Evolutionary conservation across 352 stramenopile species (phyloP).

Genomic region (Aphanomyces stellatus): DNA sequence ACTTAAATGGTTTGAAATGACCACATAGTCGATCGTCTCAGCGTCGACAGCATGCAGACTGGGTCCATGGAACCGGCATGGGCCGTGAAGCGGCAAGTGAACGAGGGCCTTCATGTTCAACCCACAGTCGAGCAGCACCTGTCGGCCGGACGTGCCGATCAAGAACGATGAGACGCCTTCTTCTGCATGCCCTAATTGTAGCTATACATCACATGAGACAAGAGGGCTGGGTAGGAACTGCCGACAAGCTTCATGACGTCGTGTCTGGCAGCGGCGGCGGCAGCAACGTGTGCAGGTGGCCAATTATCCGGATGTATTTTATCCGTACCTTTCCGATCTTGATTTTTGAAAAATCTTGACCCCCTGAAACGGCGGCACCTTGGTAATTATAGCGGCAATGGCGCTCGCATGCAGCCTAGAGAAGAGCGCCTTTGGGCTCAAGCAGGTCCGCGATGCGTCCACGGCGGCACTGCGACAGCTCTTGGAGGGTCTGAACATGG

Average conservation of each 20-base stretch:
- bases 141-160: constrained; percentile 53
- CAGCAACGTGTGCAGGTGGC: too few species aligned
- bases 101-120: constrained; percentile 24
- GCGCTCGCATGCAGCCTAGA: constrained; percentile 2
- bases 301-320: neutral
- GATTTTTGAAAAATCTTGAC: neutral
- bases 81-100: constrained; percentile 1
- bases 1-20: constrained; percentile 65
- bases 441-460: neutral
- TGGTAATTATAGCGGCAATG: neutral
- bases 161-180: constrained; percentile 73
- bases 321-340: neutral
- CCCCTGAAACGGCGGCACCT: neutral
- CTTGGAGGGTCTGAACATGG: neutral
- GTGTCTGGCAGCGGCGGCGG: too few species aligned
- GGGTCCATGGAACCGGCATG: constrained; percentile 25
- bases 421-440: constrained; percentile 8
- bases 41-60: constrained; percentile 37
- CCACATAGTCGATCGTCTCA: constrained; percentile 51
- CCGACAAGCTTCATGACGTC: constrained; percentile 15
- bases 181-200: constrained; percentile 60
- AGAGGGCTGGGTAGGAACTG: too few species aligned
- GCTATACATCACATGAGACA: too few species aligned
- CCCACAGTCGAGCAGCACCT: constrained; percentile 76
- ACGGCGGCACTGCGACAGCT: neutral